A percentile compares a stretch with the other conserved stretches of the same genome.
phyloP scores from a whole-genome alignment of 345 rosid species.

The Lepidium didymum region DNA sequence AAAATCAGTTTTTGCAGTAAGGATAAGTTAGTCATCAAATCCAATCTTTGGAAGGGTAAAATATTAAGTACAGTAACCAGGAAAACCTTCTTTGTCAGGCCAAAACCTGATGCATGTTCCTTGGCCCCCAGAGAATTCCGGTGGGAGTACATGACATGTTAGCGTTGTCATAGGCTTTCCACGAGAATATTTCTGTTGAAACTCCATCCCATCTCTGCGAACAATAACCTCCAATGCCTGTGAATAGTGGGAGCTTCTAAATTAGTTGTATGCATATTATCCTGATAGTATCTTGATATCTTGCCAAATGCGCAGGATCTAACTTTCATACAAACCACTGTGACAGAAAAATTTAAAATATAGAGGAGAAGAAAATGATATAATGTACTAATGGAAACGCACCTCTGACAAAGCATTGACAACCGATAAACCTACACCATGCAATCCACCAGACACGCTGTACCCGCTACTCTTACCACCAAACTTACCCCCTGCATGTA shows the following conservation, averaged over 20 bases:
- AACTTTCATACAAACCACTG: background rate
- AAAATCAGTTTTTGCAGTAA: slow-evolving; percentile 1
- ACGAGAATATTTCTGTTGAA: slow-evolving; percentile 74
- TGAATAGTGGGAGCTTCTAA: background rate
- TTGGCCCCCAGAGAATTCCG: slow-evolving; percentile 46
- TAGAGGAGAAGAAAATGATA: background rate
- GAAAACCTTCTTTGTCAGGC: slow-evolving; percentile 91
- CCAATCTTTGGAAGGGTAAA: background rate
- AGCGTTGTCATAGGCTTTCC: slow-evolving; percentile 74
- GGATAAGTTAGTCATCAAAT: slow-evolving; percentile 6
- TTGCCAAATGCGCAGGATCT: background rate
- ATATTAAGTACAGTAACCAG: background rate
- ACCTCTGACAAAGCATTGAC: slow-evolving; percentile 99
- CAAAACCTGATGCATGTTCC: slow-evolving; percentile 84
- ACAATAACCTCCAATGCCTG: slow-evolving; percentile 81
- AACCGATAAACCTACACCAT: slow-evolving; percentile 97
- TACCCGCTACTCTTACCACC: slow-evolving; percentile 98
- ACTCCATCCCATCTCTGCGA: slow-evolving; percentile 86
- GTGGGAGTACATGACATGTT: slow-evolving; percentile 49
- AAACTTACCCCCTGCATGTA: slow-evolving; percentile 98
- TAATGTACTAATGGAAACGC: slow-evolving; percentile 10
- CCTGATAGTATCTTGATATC: background rate
- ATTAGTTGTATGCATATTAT: background rate
- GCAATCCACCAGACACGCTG: slow-evolving; percentile 91
- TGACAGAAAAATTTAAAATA: background rate